A percentile compares a stretch with the other conserved stretches of the same genome.
Conservation (phyloP, 129 eudicot species). For the Saposhnikovia divaricata region DNA sequence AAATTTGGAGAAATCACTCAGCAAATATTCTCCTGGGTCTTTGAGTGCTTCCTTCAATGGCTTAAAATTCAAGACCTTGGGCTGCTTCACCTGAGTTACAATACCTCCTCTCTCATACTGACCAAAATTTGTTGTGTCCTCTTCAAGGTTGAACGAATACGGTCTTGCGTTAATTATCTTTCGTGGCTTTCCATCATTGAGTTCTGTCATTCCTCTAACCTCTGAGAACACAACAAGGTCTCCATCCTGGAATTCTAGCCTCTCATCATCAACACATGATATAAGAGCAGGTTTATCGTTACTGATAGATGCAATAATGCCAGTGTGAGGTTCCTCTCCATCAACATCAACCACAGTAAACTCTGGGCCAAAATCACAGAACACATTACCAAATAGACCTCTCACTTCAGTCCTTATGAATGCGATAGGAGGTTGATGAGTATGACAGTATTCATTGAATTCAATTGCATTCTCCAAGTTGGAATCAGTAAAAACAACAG, state of each 20-base stretch:
- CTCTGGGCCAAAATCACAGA: constrained; percentile 88
- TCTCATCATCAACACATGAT: constrained; percentile 84
- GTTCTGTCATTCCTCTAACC: constrained; percentile 74
- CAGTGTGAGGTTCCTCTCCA: constrained; percentile 92
- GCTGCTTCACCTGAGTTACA: constrained; percentile 84
- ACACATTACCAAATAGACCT: constrained; percentile 79
- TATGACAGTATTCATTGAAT: constrained; percentile 70
- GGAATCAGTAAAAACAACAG: constrained; percentile 80
- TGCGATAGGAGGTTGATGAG: constrained; percentile 74
- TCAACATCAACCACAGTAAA: constrained; percentile 82
- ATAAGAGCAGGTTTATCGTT: constrained; percentile 78
- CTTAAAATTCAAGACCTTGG: constrained; percentile 74
- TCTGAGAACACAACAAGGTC: constrained; percentile 82
- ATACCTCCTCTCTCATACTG: constrained; percentile 78
- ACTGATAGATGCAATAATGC: constrained; percentile 84
- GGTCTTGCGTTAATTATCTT: constrained; percentile 67
- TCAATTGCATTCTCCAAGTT: constrained; percentile 61
- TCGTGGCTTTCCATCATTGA: constrained; percentile 87
- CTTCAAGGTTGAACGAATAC: constrained; percentile 71
- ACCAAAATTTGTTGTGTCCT: constrained; percentile 72
- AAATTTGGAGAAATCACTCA: constrained; percentile 83
- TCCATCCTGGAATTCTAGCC: constrained; percentile 91
- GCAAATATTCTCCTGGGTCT: constrained; percentile 75
- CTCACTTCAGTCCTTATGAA: constrained; percentile 76
- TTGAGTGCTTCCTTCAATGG: constrained; percentile 63